Base-by-base conservation (phyloP, 768 basidiomycete genomes). In the Mycena polygramma region DNA sequence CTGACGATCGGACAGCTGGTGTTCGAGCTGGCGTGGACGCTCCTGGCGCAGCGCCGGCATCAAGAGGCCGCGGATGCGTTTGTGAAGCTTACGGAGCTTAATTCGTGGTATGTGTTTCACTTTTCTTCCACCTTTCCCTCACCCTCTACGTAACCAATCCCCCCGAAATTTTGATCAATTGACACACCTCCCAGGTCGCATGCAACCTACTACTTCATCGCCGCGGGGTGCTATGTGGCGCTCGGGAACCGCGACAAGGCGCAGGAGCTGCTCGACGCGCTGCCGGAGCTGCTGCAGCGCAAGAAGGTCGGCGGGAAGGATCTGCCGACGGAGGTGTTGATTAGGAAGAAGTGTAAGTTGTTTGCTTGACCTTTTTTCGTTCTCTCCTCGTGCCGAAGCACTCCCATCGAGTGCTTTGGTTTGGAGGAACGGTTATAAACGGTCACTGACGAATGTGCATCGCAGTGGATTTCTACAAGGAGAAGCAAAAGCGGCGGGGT, bases 1-100 rank as follows among this genome's bases (percentile, higher is more conserved):
- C n/a, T n/a, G n/a, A 30, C 30, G 30, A 30, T 30, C 30, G 6
- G 1, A 17, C 66, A 93, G 91, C 83, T 94, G 9, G 83, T 88
- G 17, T 94, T 93, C 71, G 94, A 95, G 77, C 84, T 95, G 5
- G 92, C 91, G 0, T 94, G 94, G 93, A 90, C 89, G 19, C 78
- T 92, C 1, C 83, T 94, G 4, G 84, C 89, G 1, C 85, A 92
- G 66, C 79, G 90, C 62, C 82, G 86, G 66, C 93, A 94, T 63
- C 80, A 86, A 70, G 92, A 94, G 70, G 85, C 91, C 1, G 92
- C 92, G 2, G 87, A 91, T 55, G 83, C 84, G 66, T 94, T 94
- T 73, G 73, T 93, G 51, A 83, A 80, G 64, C 81, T 94, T 71
- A 90, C 88, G 7, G 85, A 88, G 70, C 74, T 93, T 69, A 95